Conservation (phyloP, 768 basidiomycete genomes). For the Rhodocollybia butyracea region DNA sequence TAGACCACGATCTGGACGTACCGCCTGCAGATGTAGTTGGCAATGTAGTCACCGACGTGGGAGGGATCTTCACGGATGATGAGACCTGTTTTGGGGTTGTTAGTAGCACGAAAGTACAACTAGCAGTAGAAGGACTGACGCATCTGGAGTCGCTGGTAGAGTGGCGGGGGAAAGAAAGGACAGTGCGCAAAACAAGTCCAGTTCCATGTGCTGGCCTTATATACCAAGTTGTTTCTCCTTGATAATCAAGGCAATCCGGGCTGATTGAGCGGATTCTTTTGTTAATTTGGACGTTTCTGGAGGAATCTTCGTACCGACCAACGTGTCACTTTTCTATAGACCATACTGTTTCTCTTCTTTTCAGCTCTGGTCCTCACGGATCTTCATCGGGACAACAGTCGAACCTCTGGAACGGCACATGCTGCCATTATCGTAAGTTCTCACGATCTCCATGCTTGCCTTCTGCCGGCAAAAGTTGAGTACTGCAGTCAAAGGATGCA, state of each 20-base stretch:
- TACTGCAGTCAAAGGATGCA: not conserved
- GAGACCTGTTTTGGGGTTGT: conserved; percentile 46
- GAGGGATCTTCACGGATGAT: conserved; percentile 76
- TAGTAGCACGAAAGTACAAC: not conserved
- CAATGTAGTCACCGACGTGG: conserved; percentile 77
- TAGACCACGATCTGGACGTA: conserved; percentile 22
- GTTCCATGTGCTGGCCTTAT: conserved; percentile 3
- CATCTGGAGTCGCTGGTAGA: not conserved
- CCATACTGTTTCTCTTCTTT: not conserved
- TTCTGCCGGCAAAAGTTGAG: not conserved
- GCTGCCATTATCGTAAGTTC: not conserved
- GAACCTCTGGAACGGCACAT: not conserved
- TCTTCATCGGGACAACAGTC: not conserved
- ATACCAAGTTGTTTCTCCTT: not conserved
- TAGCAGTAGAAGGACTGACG: not conserved
- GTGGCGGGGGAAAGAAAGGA: not conserved
- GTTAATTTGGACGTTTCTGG: not conserved
- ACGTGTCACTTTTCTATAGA: conserved; percentile 4
- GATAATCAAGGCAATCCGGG: not conserved
- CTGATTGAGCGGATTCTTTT: not conserved
- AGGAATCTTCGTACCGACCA: not conserved
- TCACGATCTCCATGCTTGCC: not conserved
- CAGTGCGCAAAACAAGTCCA: not conserved
- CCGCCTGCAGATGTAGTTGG: conserved; percentile 77
- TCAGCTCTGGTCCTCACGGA: not conserved